A percentile compares a stretch with the other conserved stretches of the same genome.
Conservation (phyloP, 1,284 basidiomycete species). For the Tylopilus orsonianus region DNA sequence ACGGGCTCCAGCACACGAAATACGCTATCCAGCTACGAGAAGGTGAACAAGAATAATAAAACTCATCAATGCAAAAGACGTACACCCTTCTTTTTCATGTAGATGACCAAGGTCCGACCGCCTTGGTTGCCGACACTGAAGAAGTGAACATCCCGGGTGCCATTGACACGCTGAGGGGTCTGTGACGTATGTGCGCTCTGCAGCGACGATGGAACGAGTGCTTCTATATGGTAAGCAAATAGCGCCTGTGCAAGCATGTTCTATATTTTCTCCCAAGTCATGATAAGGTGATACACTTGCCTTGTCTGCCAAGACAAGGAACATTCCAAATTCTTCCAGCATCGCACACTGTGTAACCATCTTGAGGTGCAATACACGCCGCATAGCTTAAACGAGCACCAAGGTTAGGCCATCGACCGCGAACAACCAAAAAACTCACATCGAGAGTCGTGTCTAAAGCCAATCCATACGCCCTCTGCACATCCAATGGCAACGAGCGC, state of each 20-base stretch:
- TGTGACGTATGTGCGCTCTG: conserved; percentile 61
- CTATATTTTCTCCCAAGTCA: background rate
- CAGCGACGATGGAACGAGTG: conserved; percentile 86
- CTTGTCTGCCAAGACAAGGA: conserved; percentile 92
- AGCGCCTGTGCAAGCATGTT: conserved; percentile 47
- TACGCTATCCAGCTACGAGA: conserved; percentile 72
- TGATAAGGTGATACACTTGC: conserved; percentile 38
- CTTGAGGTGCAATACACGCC: conserved; percentile 87
- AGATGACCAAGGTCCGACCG: conserved; percentile 86
- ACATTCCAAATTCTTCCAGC: conserved; percentile 92
- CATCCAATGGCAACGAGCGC: conserved; percentile 90
- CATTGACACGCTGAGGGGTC: conserved; percentile 85
- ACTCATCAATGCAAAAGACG: conserved; percentile 26
- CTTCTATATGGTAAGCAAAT: conserved; percentile 93
- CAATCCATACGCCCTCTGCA: conserved; percentile 96
- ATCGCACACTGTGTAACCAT: conserved; percentile 93
- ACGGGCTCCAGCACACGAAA: conserved; percentile 95
- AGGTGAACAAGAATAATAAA: background rate
- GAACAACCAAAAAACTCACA: conserved; percentile 48
- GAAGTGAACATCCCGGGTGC: conserved; percentile 89
- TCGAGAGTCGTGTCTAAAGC: conserved; percentile 82
- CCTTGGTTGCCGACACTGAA: conserved; percentile 89
- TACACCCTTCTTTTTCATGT: conserved; percentile 95
- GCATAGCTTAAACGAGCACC: conserved; percentile 56
- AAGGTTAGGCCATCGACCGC: conserved; percentile 1